Percentiles rank a stretch among this genome's conserved stretches.
Conservation (phyloP, 139 green algal species). For the Nannochloris sp. region DNA sequence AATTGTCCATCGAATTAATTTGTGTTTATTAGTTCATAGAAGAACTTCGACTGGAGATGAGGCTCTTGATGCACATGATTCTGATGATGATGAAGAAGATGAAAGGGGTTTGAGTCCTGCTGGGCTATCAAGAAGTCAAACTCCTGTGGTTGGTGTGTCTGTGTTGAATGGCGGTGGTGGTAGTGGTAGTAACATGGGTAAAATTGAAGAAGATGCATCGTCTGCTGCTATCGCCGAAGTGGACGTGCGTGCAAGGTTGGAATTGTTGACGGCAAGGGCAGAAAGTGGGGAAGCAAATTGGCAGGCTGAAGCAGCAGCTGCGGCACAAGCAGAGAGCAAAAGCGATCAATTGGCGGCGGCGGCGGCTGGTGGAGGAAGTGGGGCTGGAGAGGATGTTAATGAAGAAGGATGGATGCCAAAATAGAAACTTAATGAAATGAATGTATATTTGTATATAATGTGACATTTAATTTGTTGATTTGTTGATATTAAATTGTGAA, state of each 20-base stretch:
- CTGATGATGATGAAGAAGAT: conserved; percentile 9
- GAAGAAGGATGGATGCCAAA: conserved; percentile 15
- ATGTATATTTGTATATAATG: too few relatives aligned
- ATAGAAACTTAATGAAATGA: not conserved
- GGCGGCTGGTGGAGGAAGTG: not conserved
- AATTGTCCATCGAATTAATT: conserved; percentile 56
- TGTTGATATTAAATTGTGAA: too few relatives aligned
- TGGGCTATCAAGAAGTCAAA: not conserved
- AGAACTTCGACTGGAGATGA: not conserved
- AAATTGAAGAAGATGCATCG: not conserved
- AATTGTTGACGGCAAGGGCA: not conserved
- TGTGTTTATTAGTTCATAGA: conserved; percentile 33
- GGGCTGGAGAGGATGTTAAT: conserved; percentile 1
- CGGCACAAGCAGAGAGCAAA: not conserved
- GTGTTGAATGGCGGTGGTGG: not conserved
- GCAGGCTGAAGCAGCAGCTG: conserved; percentile 2
- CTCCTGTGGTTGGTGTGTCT: not conserved
- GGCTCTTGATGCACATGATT: not conserved
- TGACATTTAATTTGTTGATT: too few relatives aligned
- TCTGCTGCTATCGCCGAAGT: not conserved
- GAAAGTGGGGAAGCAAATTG: not conserved
- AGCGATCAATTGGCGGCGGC: not conserved
- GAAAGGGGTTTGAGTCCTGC: conserved; percentile 8
- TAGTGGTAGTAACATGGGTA: not conserved
- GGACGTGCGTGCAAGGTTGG: conserved; percentile 7